phyloP scores from a whole-genome alignment of 345 rosid genomes.

The Combretum micranthum region DNA sequence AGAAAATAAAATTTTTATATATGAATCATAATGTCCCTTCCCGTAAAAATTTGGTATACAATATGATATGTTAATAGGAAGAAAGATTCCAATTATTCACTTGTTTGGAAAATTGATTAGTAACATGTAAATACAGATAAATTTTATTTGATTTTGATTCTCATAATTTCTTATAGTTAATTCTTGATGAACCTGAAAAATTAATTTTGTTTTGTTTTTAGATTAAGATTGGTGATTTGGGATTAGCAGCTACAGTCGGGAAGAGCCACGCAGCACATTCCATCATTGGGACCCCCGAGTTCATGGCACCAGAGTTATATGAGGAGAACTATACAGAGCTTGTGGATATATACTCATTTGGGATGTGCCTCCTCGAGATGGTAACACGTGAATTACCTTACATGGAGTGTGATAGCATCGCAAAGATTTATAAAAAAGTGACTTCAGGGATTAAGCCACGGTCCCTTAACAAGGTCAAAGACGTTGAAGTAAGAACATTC shows the following conservation, averaged over 20 bases:
- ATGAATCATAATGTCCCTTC: no score
- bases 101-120: no score
- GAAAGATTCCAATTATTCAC: no score
- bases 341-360: conserved; percentile 81
- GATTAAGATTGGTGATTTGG: conserved; percentile 89
- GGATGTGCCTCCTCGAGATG: conserved; percentile 86
- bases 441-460: conserved; percentile 59
- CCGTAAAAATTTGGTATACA: no score
- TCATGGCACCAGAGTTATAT: conserved; percentile 91
- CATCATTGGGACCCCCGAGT: conserved; percentile 85
- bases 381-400: conserved; percentile 73
- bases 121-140: no score
- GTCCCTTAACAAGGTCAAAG: conserved; percentile 50
- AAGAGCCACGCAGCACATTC: conserved; percentile 74
- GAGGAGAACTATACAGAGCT: conserved; percentile 76
- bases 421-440: conserved; percentile 74
- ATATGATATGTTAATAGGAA: no score
- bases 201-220: background rate
- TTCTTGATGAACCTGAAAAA: background rate
- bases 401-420: conserved; percentile 68
- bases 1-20: no score
- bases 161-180: no score
- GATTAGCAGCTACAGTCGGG: conserved; percentile 72
- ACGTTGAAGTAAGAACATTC: conserved; percentile 55
- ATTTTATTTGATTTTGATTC: no score